Conservation (phyloP, 75 land plant species). For the Pseudotsuga menziesii region DNA sequence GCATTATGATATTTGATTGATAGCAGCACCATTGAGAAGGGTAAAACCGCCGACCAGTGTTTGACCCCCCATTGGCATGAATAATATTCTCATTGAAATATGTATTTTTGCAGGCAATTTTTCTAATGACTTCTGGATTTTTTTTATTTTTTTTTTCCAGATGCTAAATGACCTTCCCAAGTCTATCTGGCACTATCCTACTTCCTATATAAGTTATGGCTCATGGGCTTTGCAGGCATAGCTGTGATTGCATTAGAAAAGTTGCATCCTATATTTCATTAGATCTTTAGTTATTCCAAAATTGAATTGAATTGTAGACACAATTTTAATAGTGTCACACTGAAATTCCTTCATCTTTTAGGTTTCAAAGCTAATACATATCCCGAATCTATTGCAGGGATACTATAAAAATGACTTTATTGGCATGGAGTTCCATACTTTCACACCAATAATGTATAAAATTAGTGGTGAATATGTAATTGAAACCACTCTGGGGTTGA, state of each 20-base stretch:
- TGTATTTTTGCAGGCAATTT: conserved; percentile 51
- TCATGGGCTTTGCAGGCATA: conserved; percentile 81
- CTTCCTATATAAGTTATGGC: conserved; percentile 69
- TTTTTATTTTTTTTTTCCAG: no score
- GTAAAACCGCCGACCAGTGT: no score
- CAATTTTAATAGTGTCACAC: no score
- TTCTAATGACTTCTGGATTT: conserved; percentile 84
- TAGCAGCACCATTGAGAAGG: no score
- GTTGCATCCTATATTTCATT: not conserved
- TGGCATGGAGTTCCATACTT: conserved; percentile 55
- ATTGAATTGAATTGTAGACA: not conserved
- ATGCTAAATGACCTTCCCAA: conserved; percentile 76
- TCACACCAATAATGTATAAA: conserved; percentile 27
- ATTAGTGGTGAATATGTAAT: conserved; percentile 50
- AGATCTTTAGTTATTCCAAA: not conserved
- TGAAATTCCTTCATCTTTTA: no score
- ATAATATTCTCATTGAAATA: not conserved
- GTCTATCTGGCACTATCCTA: conserved; percentile 81
- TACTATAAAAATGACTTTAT: conserved; percentile 55
- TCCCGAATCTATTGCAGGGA: conserved; percentile 37
- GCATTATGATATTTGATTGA: no score
- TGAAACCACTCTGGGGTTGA: conserved; percentile 27
- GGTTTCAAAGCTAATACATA: not conserved
- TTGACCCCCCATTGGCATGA: no score
- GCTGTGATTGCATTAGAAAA: not conserved